phyloP scores from a whole-genome alignment of 1,284 basidiomycete genomes.

The Ceraceosorus bombacis region DNA sequence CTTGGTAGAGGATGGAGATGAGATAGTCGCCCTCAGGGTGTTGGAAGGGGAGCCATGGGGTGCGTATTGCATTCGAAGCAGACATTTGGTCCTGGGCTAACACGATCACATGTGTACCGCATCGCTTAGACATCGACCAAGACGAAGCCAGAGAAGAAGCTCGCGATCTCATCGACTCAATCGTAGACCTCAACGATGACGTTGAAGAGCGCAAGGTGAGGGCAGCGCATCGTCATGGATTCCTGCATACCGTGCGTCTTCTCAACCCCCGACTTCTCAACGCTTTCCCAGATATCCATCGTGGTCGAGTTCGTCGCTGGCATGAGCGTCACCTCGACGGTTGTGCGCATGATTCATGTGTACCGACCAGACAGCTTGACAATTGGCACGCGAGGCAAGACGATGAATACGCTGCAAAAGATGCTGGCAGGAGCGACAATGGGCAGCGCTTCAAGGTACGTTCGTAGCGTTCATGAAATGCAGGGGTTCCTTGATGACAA shows the following conservation, averaged over 20 bases:
- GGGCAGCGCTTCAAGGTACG: constrained; percentile 32
- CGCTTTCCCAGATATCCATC: constrained; percentile 63
- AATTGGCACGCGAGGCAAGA: constrained; percentile 74
- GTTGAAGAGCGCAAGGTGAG: constrained; percentile 67
- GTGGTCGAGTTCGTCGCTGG: constrained; percentile 92
- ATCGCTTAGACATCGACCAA: constrained; percentile 52
- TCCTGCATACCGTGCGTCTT: constrained; percentile 4
- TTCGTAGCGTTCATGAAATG: background rate
- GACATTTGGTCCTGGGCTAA: too few relatives aligned
- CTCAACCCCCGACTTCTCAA: background rate
- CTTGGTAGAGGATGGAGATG: constrained; percentile 85
- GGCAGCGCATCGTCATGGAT: too few relatives aligned
- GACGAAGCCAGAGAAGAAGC: constrained; percentile 81
- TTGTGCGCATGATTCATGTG: constrained; percentile 69
- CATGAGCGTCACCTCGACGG: constrained; percentile 67
- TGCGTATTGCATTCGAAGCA: constrained; percentile 45
- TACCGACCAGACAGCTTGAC: constrained; percentile 91
- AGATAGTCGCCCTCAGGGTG: constrained; percentile 82
- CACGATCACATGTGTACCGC: too few relatives aligned
- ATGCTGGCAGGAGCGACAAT: constrained; percentile 43
- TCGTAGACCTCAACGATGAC: constrained; percentile 73
- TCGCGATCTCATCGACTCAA: constrained; percentile 67
- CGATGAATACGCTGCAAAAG: constrained; percentile 41
- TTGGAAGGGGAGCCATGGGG: constrained; percentile 73
- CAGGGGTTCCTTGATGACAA: background rate